Evolutionary conservation across 2,329 filamentous ascomycete genomes (phyloP).

Genomic region (Exophiala aquamarina): DNA sequence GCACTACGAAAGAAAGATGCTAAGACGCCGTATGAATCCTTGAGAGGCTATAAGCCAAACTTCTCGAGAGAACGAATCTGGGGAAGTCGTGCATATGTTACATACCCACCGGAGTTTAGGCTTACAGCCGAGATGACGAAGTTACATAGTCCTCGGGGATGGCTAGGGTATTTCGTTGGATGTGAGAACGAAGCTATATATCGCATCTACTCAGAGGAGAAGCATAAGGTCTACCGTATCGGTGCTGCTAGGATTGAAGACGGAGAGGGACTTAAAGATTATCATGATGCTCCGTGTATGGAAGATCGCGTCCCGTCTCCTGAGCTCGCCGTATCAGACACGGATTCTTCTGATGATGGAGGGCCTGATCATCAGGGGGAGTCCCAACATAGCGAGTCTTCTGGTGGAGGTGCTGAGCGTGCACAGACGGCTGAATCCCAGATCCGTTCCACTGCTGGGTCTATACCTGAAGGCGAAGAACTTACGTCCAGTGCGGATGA

Average conservation of each 20-base stretch:
- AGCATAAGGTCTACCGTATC: neutral
- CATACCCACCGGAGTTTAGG: neutral
- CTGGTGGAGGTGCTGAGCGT: no score
- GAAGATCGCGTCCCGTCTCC: neutral
- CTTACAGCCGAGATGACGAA: neutral
- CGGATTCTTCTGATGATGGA: neutral
- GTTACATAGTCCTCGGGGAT: neutral
- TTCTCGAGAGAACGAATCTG: neutral
- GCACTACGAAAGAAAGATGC: constrained; percentile 8
- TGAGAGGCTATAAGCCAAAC: neutral
- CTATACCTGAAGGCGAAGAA: no score
- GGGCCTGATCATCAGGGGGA: no score
- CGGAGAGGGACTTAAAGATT: neutral
- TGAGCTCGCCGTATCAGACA: no score
- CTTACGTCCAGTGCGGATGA: neutral
- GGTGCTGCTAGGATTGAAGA: neutral
- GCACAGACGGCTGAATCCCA: no score
- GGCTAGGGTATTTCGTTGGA: constrained; percentile 1
- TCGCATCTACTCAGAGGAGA: neutral
- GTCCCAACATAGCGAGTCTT: no score
- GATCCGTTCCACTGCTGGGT: no score
- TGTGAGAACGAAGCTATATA: neutral
- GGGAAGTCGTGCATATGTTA: constrained; percentile 1
- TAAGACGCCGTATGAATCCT: constrained; percentile 8
- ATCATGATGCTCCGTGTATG: neutral